Evolutionary conservation across 1,284 basidiomycete species (phyloP), one percentile per base, ranked within the genome.

Genomic region (Ustilago crameri): DNA sequence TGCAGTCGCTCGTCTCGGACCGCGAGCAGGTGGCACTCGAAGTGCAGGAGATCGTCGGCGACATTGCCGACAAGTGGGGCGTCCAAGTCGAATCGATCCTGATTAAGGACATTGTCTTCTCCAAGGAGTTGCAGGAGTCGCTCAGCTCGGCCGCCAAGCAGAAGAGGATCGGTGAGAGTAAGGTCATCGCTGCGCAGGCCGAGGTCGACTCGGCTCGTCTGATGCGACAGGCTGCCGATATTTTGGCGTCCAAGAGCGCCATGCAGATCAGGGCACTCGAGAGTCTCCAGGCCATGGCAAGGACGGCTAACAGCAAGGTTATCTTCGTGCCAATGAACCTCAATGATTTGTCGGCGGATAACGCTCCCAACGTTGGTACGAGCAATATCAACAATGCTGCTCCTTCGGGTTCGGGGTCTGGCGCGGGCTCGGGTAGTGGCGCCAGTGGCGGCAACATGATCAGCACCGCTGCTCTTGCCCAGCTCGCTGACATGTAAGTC

Each of bases 251-350:
- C 9, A 93, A 93, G 18, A 93, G 94, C 23, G 95, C 94, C 61
- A 96, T 98, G 93, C 93, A 96, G 85, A 97, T 97, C 83, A 88
- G 95, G 68, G 93, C 95, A 83, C 88, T 97, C 73, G 94, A 96
- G 85, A 93, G 93, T 38, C 85, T 93, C 78, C 87, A 89, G 87
- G 87, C 84, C 41, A 88, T 88, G 87, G 88, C 89, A 37, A 91
- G 92, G 84, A 89, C 87, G 10, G 88, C 90, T 22, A 87, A 87
- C 75, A 89, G 88, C 86, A 97, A 97, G 86, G 93, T 95, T 74
- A 88, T 95, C 61, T 95, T 96, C 79, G 93, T 93, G 22, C 92
- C 92, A n/a, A 93, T 93, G 92, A 61, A 64, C 45, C 68, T 76
- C 59, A 60, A 60, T 57, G 41, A 45, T 26, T 53, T 67, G 8